Percentiles rank a stretch among this genome's conserved stretches.
Conservation (phyloP, 2,329 filamentous ascomycete genomes). For the Periglandula ipomoeae region DNA sequence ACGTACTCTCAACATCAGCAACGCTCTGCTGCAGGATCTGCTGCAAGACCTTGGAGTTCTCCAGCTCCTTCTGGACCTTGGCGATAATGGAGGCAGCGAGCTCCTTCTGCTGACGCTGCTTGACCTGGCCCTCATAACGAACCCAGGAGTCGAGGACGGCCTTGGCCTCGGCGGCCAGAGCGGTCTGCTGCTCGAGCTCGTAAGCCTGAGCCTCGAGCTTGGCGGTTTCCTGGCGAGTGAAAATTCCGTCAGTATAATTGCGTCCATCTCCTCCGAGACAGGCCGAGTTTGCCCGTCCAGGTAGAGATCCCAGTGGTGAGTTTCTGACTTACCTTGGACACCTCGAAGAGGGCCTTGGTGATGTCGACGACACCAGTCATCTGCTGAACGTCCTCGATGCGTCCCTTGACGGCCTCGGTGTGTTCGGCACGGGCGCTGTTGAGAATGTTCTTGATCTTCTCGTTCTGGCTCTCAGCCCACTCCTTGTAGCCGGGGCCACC, state of each 20-base stretch:
- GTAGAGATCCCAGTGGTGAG: too few relatives aligned
- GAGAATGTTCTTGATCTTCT: constrained; percentile 91
- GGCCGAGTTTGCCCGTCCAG: not conserved
- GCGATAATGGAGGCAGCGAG: constrained; percentile 85
- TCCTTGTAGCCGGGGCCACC: constrained; percentile 85
- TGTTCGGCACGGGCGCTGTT: constrained; percentile 92
- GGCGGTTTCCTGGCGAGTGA: constrained; percentile 70
- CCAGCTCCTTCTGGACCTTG: constrained; percentile 98
- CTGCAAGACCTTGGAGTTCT: constrained; percentile 94
- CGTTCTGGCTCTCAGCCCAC: constrained; percentile 82
- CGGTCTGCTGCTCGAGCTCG: constrained; percentile 94
- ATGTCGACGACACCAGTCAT: constrained; percentile 90
- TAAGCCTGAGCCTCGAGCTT: constrained; percentile 91
- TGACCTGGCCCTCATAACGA: constrained; percentile 96
- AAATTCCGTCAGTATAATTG: not conserved
- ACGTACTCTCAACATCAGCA: constrained; percentile 84
- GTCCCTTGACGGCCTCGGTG: constrained; percentile 86
- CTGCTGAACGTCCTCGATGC: constrained; percentile 91
- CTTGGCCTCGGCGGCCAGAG: constrained; percentile 89
- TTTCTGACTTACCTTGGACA: constrained; percentile 70
- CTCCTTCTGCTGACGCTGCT: constrained; percentile 97
- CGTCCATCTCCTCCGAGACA: not conserved
- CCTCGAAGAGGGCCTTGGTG: constrained; percentile 93
- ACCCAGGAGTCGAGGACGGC: constrained; percentile 95
- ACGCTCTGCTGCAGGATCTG: constrained; percentile 98